Conservation (phyloP, 805 yeast genomes). For the Cyberlindnera saturnus region DNA sequence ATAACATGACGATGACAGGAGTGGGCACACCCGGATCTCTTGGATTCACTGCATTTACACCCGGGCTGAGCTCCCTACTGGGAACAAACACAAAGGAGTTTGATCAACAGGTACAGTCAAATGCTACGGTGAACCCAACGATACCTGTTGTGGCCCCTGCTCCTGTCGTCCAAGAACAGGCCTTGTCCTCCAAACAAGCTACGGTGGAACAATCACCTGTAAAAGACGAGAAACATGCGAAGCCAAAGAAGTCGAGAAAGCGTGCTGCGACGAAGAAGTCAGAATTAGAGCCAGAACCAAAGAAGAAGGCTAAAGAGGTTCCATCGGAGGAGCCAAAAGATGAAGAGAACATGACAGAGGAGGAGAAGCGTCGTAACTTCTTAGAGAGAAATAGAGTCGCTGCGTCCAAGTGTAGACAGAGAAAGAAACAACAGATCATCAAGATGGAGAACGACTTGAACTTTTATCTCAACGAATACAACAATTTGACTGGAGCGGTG, state of each 20-base stretch:
- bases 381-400: conserved; percentile 92
- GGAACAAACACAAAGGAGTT: conserved; percentile 15
- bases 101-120: conserved; percentile 11
- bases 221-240: not conserved
- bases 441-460: conserved; percentile 77
- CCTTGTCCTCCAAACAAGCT: not conserved
- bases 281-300: not conserved
- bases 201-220: not conserved
- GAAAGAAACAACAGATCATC: conserved; percentile 83
- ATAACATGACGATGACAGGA: conserved; percentile 25
- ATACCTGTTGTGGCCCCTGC: no score
- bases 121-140: not conserved
- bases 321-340: not conserved
- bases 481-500: conserved; percentile 54
- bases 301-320: not conserved
- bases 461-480: conserved; percentile 64
- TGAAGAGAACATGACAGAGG: conserved; percentile 42
- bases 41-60: conserved; percentile 25
- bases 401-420: conserved; percentile 90
- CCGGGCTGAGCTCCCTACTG: conserved; percentile 29
- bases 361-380: conserved; percentile 68
- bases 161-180: no score
- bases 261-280: not conserved
- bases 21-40: conserved; percentile 20
- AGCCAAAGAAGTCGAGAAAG: not conserved